Percentiles rank a stretch among this genome's conserved stretches.
Conservation (phyloP, 2,329 filamentous ascomycete species). For the Juglanconis oblonga region DNA sequence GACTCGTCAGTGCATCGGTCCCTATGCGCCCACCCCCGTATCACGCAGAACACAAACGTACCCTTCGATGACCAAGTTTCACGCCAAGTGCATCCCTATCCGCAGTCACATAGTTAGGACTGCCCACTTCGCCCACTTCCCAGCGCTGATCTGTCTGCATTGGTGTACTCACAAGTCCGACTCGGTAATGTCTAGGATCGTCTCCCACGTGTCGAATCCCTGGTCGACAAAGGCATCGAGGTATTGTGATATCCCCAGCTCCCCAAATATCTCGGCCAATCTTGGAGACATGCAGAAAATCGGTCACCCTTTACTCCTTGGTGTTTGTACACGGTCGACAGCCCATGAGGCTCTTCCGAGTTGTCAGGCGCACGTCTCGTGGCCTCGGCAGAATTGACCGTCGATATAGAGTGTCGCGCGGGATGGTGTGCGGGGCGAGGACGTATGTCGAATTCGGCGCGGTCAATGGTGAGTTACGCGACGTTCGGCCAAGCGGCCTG, state of each 20-base stretch:
- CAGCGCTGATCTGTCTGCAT: neutral
- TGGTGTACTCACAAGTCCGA: conserved; percentile 65
- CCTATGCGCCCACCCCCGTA: conserved; percentile 7
- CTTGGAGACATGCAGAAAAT: conserved; percentile 53
- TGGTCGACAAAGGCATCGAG: conserved; percentile 70
- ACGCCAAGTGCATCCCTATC: conserved; percentile 68
- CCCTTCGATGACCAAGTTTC: conserved; percentile 76
- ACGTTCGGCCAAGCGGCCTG: neutral
- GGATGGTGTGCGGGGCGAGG: no score
- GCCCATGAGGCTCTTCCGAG: conserved; percentile 9
- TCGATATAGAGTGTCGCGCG: no score
- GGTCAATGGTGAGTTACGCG: neutral
- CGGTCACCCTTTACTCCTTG: neutral
- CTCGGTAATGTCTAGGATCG: conserved; percentile 79
- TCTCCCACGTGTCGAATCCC: conserved; percentile 84
- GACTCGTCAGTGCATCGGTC: conserved; percentile 13
- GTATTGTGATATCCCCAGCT: conserved; percentile 78
- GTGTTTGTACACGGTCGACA: conserved; percentile 1
- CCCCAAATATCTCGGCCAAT: conserved; percentile 64
- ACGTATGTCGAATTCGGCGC: no score
- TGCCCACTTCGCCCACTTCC: neutral
- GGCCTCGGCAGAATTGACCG: neutral
- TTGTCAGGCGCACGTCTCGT: neutral
- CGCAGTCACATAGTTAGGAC: neutral
- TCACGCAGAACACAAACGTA: conserved; percentile 39